Evolutionary conservation across 352 stramenopile species (phyloP).

Genomic region (Pythium utonaiense): DNA sequence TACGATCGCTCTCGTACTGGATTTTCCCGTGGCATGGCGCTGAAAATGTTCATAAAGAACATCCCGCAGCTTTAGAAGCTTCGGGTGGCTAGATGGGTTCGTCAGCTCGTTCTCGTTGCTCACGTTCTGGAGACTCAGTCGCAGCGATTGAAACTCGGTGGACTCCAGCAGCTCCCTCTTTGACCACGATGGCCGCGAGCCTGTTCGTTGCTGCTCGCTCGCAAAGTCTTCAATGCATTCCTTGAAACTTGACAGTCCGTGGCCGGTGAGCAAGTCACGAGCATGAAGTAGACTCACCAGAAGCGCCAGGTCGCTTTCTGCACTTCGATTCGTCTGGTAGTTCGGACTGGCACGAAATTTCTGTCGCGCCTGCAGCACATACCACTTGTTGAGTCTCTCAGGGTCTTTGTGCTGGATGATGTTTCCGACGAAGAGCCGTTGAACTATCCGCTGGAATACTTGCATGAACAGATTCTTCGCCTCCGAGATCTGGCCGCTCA

Average conservation of each 20-base stretch:
- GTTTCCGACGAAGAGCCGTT: slow-evolving; percentile 46
- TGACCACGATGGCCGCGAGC: slow-evolving; percentile 60
- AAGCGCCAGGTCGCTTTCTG: slow-evolving; percentile 74
- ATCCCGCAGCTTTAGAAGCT: slow-evolving; percentile 90
- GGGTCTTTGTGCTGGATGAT: slow-evolving; percentile 70
- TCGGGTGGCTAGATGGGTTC: slow-evolving; percentile 49
- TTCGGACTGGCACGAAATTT: slow-evolving; percentile 61
- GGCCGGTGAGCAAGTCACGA: slow-evolving; percentile 69
- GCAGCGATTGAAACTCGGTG: slow-evolving; percentile 60
- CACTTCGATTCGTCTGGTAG: slow-evolving; percentile 62
- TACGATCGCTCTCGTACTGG: slow-evolving; percentile 94
- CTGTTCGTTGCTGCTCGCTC: slow-evolving; percentile 38
- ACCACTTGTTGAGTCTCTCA: slow-evolving; percentile 74
- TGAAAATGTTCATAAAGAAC: slow-evolving; percentile 87
- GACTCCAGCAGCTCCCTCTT: slow-evolving; percentile 78
- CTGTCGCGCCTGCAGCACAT: slow-evolving; percentile 75
- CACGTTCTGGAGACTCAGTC: slow-evolving; percentile 37
- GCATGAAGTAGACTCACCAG: slow-evolving; percentile 73
- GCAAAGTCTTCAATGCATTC: slow-evolving; percentile 61
- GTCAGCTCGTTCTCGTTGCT: slow-evolving; percentile 15
- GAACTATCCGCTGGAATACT: slow-evolving; percentile 58
- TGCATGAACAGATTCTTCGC: slow-evolving; percentile 63
- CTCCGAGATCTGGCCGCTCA: slow-evolving; percentile 56
- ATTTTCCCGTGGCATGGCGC: slow-evolving; percentile 53
- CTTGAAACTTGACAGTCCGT: slow-evolving; percentile 74